Percentiles rank a stretch among this genome's conserved stretches.
Evolutionary conservation across 176 grass and related monocot genomes (phyloP).

Genomic region (Carex scoparia): DNA sequence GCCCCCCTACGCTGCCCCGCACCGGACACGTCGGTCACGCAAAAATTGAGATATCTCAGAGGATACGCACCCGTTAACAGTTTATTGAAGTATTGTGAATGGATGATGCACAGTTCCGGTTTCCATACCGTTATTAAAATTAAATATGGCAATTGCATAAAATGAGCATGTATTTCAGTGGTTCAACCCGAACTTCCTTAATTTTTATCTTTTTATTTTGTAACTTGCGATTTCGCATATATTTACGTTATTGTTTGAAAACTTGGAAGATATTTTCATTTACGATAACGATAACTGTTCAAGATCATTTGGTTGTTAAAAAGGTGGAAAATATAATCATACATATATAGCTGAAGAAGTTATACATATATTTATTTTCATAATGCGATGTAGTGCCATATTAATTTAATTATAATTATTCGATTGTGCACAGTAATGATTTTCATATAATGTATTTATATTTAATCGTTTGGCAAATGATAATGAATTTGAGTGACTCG

Average conservation of each 20-base stretch:
- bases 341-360: background rate
- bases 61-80: no score
- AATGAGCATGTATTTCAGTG: no score
- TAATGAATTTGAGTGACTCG: background rate
- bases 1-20: no score
- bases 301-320: background rate
- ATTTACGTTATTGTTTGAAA: background rate
- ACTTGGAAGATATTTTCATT: background rate
- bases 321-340: background rate
- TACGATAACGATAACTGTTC: no score
- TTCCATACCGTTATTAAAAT: background rate
- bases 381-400: background rate
- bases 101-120: background rate
- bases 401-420: background rate
- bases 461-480: background rate
- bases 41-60: no score
- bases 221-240: background rate
- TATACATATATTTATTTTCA: no score
- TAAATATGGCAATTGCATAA: no score
- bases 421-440: background rate
- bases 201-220: background rate
- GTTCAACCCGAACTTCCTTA: no score
- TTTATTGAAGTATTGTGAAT: background rate
- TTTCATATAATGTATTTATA: background rate
- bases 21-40: no score